Percentiles rank a stretch among this genome's conserved stretches.
Conservation (phyloP, 257 asterid species). For the Rehmannia glutinosa region DNA sequence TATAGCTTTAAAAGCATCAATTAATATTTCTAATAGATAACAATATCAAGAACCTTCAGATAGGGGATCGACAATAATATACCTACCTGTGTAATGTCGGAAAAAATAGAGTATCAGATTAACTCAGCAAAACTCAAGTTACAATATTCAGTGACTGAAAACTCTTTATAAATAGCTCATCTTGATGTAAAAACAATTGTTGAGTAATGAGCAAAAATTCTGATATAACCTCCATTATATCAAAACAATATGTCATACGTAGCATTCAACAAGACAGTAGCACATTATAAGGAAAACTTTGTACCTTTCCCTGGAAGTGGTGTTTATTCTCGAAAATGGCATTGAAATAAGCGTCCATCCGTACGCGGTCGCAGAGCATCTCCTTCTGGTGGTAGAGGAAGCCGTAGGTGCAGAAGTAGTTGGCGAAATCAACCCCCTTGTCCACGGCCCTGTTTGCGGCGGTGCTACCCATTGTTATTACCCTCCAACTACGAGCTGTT, state of each 20-base stretch:
- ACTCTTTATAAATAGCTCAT: too few relatives aligned
- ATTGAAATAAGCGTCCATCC: conserved; percentile 94
- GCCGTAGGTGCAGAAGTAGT: conserved; percentile 93
- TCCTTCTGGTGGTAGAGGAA: conserved; percentile 97
- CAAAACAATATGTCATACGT: neutral
- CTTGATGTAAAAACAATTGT: neutral
- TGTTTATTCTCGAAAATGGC: conserved; percentile 75
- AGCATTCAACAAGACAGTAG: too few relatives aligned
- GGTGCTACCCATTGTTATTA: conserved; percentile 54
- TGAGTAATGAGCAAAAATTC: neutral
- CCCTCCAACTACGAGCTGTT: neutral
- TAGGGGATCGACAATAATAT: too few relatives aligned
- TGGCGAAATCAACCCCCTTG: conserved; percentile 91
- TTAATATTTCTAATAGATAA: neutral
- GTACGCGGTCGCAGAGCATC: conserved; percentile 96
- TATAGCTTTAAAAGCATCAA: too few relatives aligned
- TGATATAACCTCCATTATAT: neutral
- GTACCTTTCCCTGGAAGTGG: conserved; percentile 83
- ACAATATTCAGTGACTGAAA: too few relatives aligned
- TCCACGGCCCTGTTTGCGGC: conserved; percentile 44
- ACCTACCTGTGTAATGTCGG: too few relatives aligned
- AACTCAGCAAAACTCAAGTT: neutral
- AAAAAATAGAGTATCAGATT: neutral
- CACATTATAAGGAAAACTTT: neutral
- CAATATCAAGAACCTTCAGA: too few relatives aligned